Base-by-base conservation (phyloP, 176 grass and related monocot genomes). In the Thalia dealbata region DNA sequence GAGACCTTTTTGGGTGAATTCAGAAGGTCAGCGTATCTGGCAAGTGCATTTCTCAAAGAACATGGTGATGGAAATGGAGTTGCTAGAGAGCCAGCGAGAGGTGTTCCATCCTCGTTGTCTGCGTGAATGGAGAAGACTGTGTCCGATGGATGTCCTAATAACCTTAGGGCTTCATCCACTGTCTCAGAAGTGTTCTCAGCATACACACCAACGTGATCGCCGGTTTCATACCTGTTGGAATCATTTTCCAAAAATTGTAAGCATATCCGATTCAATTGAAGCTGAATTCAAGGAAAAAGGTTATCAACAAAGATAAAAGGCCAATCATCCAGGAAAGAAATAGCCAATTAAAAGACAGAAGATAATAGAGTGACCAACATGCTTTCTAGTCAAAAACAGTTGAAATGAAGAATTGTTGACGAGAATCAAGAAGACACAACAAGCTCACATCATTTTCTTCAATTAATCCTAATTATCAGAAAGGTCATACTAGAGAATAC, bases 1-100 rank as follows among this genome's bases (percentile, higher is more conserved):
- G 48, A 58, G 6, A 91, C 91, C 83, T 96, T 96, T 82, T 96
- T 96, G 22, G 91, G 91, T 71, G 91, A 96, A 82, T 88, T 96
- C 26, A 96, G 73, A 78, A 96, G 91, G 75, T 96, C 91, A 3
- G 91, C 85, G 78, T 96, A 96, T 84, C 88, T 73, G 38, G 88
- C 78, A 69, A 96, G 81, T 43, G 91, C 91, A 73, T 79, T 85
- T 76, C 88, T 86, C 71, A 96, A 62, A 70, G 81, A 91, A 70
- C 78, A 52, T 0, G 91, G 91, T 26, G 91, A 84, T 21, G 83
- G 83, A 66, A 96, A 96, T 59, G 88, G 85, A 80, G 91, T 80
- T 79, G 88, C 78, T 69, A 91, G 80, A 80, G 88, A 86, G 76
- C 80, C 73, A 71, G 76, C 76, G 66, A 91, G 78, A 67, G 91